Conservation (phyloP, 164 flowering plant genomes). For the Protea cynaroides region DNA sequence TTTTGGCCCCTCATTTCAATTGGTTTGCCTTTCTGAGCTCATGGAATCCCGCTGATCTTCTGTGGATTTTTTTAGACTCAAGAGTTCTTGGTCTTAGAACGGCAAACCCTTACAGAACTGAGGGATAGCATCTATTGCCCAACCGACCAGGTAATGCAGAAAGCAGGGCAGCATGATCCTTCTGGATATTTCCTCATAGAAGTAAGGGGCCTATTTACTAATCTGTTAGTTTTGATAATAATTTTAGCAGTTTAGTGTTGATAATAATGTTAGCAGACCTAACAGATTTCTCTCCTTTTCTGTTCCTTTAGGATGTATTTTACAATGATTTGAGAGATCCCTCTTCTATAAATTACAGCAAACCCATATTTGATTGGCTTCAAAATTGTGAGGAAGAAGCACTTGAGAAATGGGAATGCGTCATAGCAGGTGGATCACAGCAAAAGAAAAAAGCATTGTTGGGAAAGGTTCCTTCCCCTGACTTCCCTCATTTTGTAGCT, state of each 20-base stretch:
- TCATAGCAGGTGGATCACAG: constrained; percentile 43
- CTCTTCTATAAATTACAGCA: constrained; percentile 63
- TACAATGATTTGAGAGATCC: constrained; percentile 79
- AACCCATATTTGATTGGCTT: constrained; percentile 82
- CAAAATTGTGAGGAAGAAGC: constrained; percentile 60
- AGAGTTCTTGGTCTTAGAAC: constrained; percentile 76
- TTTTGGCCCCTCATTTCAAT: neutral
- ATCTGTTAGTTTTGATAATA: neutral
- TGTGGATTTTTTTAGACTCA: constrained; percentile 43
- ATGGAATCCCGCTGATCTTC: neutral
- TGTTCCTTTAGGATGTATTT: constrained; percentile 55
- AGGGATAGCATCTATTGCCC: constrained; percentile 72
- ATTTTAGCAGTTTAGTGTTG: neutral
- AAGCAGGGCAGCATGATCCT: constrained; percentile 62
- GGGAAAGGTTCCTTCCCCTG: constrained; percentile 21
- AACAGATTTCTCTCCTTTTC: neutral
- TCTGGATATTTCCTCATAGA: constrained; percentile 95
- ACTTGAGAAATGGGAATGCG: constrained; percentile 70
- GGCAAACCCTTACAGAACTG: constrained; percentile 67
- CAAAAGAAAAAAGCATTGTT: constrained; percentile 46
- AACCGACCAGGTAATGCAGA: constrained; percentile 72
- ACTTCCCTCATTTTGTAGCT: constrained; percentile 53
- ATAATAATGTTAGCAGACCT: neutral
- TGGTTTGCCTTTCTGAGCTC: neutral
- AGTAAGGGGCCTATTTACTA: constrained; percentile 29